Evolutionary conservation across 2,329 filamentous ascomycete genomes (phyloP).

Genomic region (Apiospora marii): DNA sequence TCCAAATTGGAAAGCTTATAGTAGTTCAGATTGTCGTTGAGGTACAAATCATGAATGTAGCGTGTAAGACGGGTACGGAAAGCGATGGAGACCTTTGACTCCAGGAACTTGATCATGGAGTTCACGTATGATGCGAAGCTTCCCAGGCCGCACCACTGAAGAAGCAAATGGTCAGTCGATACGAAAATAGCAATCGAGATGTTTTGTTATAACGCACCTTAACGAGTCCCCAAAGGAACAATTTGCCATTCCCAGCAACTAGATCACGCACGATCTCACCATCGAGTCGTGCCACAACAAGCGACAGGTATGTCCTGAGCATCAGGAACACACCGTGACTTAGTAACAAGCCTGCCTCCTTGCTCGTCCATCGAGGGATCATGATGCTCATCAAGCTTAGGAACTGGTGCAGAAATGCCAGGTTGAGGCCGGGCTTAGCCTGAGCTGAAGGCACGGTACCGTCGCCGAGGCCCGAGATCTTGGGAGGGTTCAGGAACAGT

Average conservation of each 20-base stretch:
- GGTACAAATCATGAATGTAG: slow-evolving; percentile 96
- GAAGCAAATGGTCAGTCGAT: slow-evolving; percentile 28
- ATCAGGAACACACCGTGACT: slow-evolving; percentile 91
- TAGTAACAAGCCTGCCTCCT: slow-evolving; percentile 88
- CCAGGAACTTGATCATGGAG: slow-evolving; percentile 98
- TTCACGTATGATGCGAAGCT: slow-evolving; percentile 96
- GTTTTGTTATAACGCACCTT: slow-evolving; percentile 61
- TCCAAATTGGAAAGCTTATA: slow-evolving; percentile 95
- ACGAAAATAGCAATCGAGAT: slow-evolving; percentile 9
- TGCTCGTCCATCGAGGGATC: slow-evolving; percentile 94
- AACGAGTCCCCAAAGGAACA: slow-evolving; percentile 85
- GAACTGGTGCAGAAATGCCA: slow-evolving; percentile 97
- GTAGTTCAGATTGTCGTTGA: slow-evolving; percentile 94
- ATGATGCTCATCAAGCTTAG: slow-evolving; percentile 96
- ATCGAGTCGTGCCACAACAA: slow-evolving; percentile 91
- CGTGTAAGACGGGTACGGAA: slow-evolving; percentile 94
- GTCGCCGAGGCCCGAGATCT: slow-evolving; percentile 79
- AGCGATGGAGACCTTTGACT: slow-evolving; percentile 97
- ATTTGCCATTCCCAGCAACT: slow-evolving; percentile 90
- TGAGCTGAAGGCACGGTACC: slow-evolving; percentile 83
- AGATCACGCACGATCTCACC: slow-evolving; percentile 96
- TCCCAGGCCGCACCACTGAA: slow-evolving; percentile 87
- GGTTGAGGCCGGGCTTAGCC: slow-evolving; percentile 91
- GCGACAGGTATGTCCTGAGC: slow-evolving; percentile 89
- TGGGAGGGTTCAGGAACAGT: slow-evolving; percentile 89